A percentile compares a stretch with the other conserved stretches of the same genome.
Conservation (phyloP, 2,329 filamentous ascomycete genomes). For the Calonectria naviculata region DNA sequence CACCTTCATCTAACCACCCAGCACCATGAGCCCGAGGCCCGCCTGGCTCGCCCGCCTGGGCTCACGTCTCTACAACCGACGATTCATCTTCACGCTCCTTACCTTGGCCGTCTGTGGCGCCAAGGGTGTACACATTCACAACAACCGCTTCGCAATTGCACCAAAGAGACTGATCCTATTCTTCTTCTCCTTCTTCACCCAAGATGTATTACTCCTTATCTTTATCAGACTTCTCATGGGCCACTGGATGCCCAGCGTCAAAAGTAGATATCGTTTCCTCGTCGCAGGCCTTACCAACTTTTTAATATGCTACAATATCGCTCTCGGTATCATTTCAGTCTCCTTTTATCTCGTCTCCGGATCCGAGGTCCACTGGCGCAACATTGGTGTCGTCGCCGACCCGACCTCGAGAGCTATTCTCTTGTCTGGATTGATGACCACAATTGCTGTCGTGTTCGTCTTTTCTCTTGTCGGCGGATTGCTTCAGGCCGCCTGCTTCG, state of each 20-base stretch:
- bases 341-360: constrained; percentile 48
- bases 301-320: constrained; percentile 35
- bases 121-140: constrained; percentile 47
- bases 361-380: constrained; percentile 50
- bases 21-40: constrained; percentile 20
- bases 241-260: constrained; percentile 32
- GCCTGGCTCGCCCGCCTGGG: constrained; percentile 22
- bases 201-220: constrained; percentile 46
- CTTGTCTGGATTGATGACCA: constrained; percentile 45
- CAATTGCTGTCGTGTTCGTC: constrained; percentile 30
- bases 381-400: constrained; percentile 47
- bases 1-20: constrained; percentile 3
- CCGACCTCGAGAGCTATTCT: constrained; percentile 45
- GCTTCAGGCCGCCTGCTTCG: constrained; percentile 41
- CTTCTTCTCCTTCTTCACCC: constrained; percentile 48
- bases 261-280: constrained; percentile 25
- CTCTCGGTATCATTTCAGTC: constrained; percentile 39
- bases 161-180: constrained; percentile 43
- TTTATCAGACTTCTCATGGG: constrained; percentile 46
- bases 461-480: constrained; percentile 36
- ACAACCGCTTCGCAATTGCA: constrained; percentile 44
- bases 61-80: constrained; percentile 42
- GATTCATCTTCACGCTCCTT: constrained; percentile 46
- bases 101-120: constrained; percentile 44
- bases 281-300: constrained; percentile 24